These are phyloP conservation scores for Dryas alaskensis DNA, from an alignment of 306 rosid genomes.

Conservation along the genomic window DNA sequence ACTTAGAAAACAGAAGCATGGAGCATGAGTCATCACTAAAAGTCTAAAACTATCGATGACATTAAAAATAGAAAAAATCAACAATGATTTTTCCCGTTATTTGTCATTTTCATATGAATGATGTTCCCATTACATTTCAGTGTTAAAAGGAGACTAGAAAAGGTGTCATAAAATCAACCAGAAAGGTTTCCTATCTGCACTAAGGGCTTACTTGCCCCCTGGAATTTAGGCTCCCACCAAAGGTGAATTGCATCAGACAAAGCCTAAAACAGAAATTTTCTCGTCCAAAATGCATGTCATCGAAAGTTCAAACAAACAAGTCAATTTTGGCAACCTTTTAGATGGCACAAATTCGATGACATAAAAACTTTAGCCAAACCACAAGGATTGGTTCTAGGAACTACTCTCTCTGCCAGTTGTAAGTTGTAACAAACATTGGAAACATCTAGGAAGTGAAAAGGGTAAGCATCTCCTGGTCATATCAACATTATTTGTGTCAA, in stretches of 20 bases:
- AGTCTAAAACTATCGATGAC: not conserved
- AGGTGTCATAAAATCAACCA: not conserved
- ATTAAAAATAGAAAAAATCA: not conserved
- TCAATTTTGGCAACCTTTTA: conserved; percentile 12
- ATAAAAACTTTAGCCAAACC: conserved; percentile 2
- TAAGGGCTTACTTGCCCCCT: not conserved
- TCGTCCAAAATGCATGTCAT: not conserved
- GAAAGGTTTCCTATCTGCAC: not conserved
- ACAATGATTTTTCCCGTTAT: not conserved
- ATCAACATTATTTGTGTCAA: not conserved
- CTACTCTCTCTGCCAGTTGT: not conserved
- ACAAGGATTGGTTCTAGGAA: not conserved
- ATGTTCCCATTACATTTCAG: not conserved
- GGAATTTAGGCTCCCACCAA: not conserved
- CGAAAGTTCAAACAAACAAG: conserved; percentile 9
- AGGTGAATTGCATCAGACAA: not conserved
- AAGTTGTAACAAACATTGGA: not conserved
- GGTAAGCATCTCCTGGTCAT: not conserved
- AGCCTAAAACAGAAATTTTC: not conserved
- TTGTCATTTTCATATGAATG: not conserved
- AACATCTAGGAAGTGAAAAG: not conserved
- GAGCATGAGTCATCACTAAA: not conserved
- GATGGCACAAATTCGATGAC: not conserved
- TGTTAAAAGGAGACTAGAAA: too few species aligned
- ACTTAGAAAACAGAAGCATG: not conserved